These are phyloP conservation scores for Candida railenensis DNA, from an alignment of 805 yeast genomes.

Conservation along the genomic window DNA sequence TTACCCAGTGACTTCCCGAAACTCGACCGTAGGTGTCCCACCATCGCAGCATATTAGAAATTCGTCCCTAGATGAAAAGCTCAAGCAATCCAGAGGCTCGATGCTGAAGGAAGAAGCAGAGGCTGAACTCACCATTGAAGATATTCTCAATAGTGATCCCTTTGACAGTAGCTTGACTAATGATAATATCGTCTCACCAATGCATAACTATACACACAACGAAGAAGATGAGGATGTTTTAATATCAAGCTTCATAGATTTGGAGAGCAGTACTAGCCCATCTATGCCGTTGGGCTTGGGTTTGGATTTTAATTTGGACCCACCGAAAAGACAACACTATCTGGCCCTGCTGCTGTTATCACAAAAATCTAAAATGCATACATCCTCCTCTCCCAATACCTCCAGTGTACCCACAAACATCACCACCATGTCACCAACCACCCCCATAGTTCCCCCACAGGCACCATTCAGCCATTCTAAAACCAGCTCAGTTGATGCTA, in stretches of 20 bases:
- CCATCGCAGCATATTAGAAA: neutral
- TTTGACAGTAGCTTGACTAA: conserved; percentile 9
- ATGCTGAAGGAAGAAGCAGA: neutral
- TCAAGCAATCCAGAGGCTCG: neutral
- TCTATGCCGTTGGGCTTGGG: neutral
- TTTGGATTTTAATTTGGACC: neutral
- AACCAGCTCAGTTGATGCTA: neutral
- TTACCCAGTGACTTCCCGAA: neutral
- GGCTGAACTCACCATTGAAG: conserved; percentile 13
- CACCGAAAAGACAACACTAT: neutral
- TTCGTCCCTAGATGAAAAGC: neutral
- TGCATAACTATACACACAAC: neutral
- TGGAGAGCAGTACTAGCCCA: conserved; percentile 2
- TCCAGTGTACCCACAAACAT: neutral
- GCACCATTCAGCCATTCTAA: conserved; percentile 1
- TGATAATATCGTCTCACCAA: neutral
- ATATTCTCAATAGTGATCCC: conserved; percentile 15
- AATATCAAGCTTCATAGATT: conserved; percentile 11
- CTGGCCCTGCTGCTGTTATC: neutral
- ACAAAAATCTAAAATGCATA: neutral
- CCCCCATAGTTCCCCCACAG: conserved; percentile 2
- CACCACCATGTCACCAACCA: conserved; percentile 2
- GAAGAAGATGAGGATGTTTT: conserved; percentile 5
- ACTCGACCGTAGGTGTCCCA: neutral
- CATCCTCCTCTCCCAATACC: conserved; percentile 3